Evolutionary conservation across 1,284 basidiomycete genomes (phyloP), one percentile per base, ranked within the genome.

Genomic region (Irpex sp.): DNA sequence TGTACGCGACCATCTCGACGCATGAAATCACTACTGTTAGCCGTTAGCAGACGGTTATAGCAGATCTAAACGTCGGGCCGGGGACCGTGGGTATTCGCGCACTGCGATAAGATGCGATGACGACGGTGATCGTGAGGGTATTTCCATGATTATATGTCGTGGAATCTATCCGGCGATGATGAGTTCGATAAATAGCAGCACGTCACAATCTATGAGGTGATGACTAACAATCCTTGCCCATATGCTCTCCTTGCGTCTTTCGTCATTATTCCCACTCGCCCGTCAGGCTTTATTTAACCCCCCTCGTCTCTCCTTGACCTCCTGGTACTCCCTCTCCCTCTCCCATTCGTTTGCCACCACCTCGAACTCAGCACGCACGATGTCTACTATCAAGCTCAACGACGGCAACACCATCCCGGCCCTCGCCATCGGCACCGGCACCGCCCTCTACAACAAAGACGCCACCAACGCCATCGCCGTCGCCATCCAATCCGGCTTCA

Each of bases 401-500:
- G 84, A 89, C 68, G 86, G 85, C 58, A 77, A 71, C 50, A 71
- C 68, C 5, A 78, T 85, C 50, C 88, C 89, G 31, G 84, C 81
- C 81, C 75, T 91, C 13, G 89, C 81, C 1, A 91, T 88, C 68
- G 90, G 89, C 33, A 90, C 86, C 2, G 89, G 89, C 2, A 86
- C 87, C 0, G 85, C 85, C 1, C 77, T 86, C 33, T 87, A 73
- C 65, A 57, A 66, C 15, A 79, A 80, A 69, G 83, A 92, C 69
- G 87, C 83, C 3, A 70, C 80, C 57, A 68, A 80, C 3, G 71
- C 78, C 6, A 79, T 89, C 62, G 71, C 69, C 17, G 68, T 74
- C 35, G 90, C 90, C 13, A 84, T 92, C 64, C 75, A 80, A 19
- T 79, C 77, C 39, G 88, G 88, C 4, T 81, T 92, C 69, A 26